Evolutionary conservation across 2,329 filamentous ascomycete genomes (phyloP).

Genomic region (Calonectria fujianensis): DNA sequence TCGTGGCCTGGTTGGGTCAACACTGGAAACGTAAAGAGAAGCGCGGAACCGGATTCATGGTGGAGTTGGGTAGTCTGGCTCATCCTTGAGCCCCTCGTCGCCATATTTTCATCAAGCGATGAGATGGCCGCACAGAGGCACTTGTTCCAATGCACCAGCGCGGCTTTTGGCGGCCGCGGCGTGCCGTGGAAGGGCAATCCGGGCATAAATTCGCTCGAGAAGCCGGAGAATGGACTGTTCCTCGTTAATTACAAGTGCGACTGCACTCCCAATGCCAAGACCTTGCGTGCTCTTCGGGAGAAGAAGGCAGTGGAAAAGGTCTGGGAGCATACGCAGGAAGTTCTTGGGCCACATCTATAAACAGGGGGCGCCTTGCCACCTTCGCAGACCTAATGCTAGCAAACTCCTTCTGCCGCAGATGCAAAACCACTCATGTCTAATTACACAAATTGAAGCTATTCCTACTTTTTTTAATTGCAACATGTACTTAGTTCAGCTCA

Average conservation of each 20-base stretch:
- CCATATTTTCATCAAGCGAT: slow-evolving; percentile 53
- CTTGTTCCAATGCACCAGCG: slow-evolving; percentile 60
- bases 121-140: slow-evolving; percentile 60
- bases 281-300: slow-evolving; percentile 53
- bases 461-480: neutral
- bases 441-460: neutral
- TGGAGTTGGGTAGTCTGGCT: slow-evolving; percentile 58
- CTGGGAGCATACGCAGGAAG: slow-evolving; percentile 59
- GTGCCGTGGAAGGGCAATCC: slow-evolving; percentile 57
- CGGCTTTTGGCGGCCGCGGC: slow-evolving; percentile 60
- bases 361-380: neutral
- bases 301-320: slow-evolving; percentile 55
- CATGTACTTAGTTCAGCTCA: neutral
- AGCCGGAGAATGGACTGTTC: slow-evolving; percentile 57
- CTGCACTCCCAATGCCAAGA: slow-evolving; percentile 57
- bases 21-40: slow-evolving; percentile 55
- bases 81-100: slow-evolving; percentile 58
- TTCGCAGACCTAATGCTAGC: neutral
- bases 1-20: slow-evolving; percentile 56
- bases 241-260: slow-evolving; percentile 59
- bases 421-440: neutral
- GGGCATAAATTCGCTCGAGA: slow-evolving; percentile 56
- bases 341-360: slow-evolving; percentile 51
- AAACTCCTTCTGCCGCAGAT: neutral
- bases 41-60: slow-evolving; percentile 52